These are phyloP conservation scores for Podospora appendiculata DNA, from an alignment of 495 filamentous ascomycete species.

Conservation along the genomic window DNA sequence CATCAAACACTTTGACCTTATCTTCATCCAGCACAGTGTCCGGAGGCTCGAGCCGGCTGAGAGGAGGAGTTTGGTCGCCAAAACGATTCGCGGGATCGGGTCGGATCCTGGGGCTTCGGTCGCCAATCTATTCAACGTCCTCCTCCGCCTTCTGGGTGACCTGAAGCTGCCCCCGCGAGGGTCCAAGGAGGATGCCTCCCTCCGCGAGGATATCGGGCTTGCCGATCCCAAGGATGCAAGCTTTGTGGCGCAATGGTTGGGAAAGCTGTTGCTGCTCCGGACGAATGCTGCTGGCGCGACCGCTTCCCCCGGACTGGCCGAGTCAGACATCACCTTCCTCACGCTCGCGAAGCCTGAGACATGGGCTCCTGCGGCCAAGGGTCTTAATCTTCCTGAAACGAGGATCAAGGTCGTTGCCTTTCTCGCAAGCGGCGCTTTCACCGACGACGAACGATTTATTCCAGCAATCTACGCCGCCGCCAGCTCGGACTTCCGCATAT, in stretches of 20 bases:
- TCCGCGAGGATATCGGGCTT: constrained; percentile 62
- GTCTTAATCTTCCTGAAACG: constrained; percentile 56
- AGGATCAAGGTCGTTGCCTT: constrained; percentile 65
- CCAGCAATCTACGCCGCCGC: constrained; percentile 75
- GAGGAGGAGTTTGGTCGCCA: constrained; percentile 55
- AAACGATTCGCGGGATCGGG: constrained; percentile 63
- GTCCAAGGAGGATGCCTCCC: constrained; percentile 61
- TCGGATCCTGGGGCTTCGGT: constrained; percentile 54
- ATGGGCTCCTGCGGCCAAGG: constrained; percentile 56
- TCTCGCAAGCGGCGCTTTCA: constrained; percentile 77
- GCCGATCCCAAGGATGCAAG: constrained; percentile 53
- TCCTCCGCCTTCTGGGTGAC: constrained; percentile 65
- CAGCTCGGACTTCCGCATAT: constrained; percentile 73
- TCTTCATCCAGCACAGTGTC: constrained; percentile 83
- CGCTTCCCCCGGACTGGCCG: constrained; percentile 59
- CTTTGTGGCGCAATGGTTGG: constrained; percentile 71
- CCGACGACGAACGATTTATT: constrained; percentile 70
- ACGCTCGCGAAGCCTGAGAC: constrained; percentile 58
- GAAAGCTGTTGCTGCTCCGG: constrained; percentile 70
- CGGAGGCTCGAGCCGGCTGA: constrained; percentile 50
- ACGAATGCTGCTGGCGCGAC: constrained; percentile 23
- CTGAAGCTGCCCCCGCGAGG: constrained; percentile 68
- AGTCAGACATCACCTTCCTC: constrained; percentile 68
- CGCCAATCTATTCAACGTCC: constrained; percentile 77
- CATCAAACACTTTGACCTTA: constrained; percentile 79